phyloP scores from a whole-genome alignment of 768 basidiomycete species.

The Mycena metata region DNA sequence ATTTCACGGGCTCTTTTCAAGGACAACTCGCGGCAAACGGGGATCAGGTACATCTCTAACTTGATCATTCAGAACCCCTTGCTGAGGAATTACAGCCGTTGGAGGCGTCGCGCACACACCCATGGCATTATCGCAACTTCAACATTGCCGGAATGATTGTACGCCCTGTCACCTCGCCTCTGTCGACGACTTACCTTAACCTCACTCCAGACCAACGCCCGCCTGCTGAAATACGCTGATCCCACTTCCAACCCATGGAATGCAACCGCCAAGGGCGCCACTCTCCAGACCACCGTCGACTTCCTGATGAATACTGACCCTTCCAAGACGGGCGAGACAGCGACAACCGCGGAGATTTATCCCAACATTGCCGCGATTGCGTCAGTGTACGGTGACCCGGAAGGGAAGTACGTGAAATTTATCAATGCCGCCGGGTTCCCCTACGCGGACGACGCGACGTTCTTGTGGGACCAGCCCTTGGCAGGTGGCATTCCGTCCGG shows the following conservation, averaged over 20 bases:
- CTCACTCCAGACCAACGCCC: slow-evolving; percentile 65
- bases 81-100: slow-evolving; percentile 56
- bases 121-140: slow-evolving; percentile 78
- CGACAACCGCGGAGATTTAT: slow-evolving; percentile 62
- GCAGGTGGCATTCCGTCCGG: slow-evolving; percentile 9
- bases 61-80: no score
- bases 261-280: slow-evolving; percentile 60
- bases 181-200: background rate
- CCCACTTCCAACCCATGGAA: slow-evolving; percentile 62
- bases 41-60: slow-evolving; percentile 60
- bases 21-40: slow-evolving; percentile 68
- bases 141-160: slow-evolving; percentile 80
- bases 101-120: slow-evolving; percentile 70
- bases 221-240: slow-evolving; percentile 61
- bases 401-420: slow-evolving; percentile 65
- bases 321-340: slow-evolving; percentile 46
- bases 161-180: slow-evolving; percentile 34
- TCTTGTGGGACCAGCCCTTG: slow-evolving; percentile 70
- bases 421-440: slow-evolving; percentile 53
- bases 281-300: slow-evolving; percentile 73
- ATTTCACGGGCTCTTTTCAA: slow-evolving; percentile 64
- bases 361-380: slow-evolving; percentile 71
- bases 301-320: slow-evolving; percentile 66
- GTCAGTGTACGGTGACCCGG: slow-evolving; percentile 69
- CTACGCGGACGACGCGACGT: slow-evolving; percentile 62